phyloP scores from a whole-genome alignment of 1,139 yeast genomes.

The Yamadazyma kanchanaburiensis region DNA sequence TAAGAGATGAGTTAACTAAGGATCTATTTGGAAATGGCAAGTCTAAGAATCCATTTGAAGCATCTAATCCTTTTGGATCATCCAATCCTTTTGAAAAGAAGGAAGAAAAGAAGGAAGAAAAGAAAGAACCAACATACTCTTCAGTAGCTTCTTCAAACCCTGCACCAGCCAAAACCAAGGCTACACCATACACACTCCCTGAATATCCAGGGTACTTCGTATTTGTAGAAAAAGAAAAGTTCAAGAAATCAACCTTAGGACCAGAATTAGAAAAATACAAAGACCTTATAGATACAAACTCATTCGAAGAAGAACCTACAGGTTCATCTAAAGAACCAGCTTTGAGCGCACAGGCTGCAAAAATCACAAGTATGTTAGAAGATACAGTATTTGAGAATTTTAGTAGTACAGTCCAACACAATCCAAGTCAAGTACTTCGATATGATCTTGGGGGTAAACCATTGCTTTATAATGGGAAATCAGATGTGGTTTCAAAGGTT shows the following conservation, averaged over 20 bases:
- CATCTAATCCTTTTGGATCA: constrained; percentile 20
- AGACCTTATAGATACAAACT: constrained; percentile 45
- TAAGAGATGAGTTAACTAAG: constrained; percentile 42
- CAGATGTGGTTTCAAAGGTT: constrained; percentile 37
- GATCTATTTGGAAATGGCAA: constrained; percentile 31
- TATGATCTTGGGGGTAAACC: constrained; percentile 78
- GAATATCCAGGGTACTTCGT: constrained; percentile 61
- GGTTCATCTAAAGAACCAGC: constrained; percentile 10
- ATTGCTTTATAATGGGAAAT: constrained; percentile 65
- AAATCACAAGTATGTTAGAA: constrained; percentile 54
- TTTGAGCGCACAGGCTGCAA: constrained; percentile 35
- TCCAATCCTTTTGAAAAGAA: constrained; percentile 24
- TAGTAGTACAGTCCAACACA: constrained; percentile 68
- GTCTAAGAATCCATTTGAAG: constrained; percentile 26
- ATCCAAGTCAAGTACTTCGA: constrained; percentile 82
- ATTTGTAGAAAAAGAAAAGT: constrained; percentile 65
- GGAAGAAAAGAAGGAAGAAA: constrained; percentile 2
- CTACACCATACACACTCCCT: constrained; percentile 23
- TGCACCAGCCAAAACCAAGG: constrained; percentile 2
- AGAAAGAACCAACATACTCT: constrained; percentile 17
- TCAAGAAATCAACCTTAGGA: constrained; percentile 35
- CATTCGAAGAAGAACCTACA: constrained; percentile 21
- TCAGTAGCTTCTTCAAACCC: constrained; percentile 14
- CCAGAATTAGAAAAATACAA: constrained; percentile 45
- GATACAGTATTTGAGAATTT: constrained; percentile 81